A percentile compares a stretch with the other conserved stretches of the same genome.
phyloP scores from a whole-genome alignment of 2,329 filamentous ascomycete genomes.

The Emergomyces africanus region DNA sequence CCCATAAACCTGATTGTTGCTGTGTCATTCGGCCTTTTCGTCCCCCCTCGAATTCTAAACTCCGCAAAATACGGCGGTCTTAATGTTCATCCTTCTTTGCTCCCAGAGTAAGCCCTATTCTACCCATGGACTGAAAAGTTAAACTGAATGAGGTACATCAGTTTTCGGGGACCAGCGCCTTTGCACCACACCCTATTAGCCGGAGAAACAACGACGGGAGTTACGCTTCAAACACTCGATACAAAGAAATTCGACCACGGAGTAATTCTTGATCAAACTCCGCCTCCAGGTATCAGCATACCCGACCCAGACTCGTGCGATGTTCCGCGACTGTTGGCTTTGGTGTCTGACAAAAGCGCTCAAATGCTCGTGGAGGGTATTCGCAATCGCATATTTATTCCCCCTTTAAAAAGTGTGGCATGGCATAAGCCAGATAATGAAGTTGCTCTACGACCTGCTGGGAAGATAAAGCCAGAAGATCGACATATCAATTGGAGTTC shows the following conservation, averaged over 20 bases:
- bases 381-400: slow-evolving; percentile 49
- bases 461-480: slow-evolving; percentile 58
- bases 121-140: neutral
- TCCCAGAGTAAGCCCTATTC: slow-evolving; percentile 54
- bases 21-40: slow-evolving; percentile 86
- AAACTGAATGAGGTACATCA: slow-evolving; percentile 21
- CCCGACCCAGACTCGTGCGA: slow-evolving; percentile 40
- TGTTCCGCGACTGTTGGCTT: slow-evolving; percentile 37
- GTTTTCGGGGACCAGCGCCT: slow-evolving; percentile 73
- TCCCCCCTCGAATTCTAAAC: slow-evolving; percentile 62
- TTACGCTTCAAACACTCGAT: slow-evolving; percentile 81
- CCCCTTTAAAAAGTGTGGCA: slow-evolving; percentile 38
- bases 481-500: slow-evolving; percentile 47
- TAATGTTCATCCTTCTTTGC: slow-evolving; percentile 84
- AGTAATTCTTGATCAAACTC: slow-evolving; percentile 57
- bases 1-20: slow-evolving; percentile 69
- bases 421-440: slow-evolving; percentile 16
- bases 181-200: slow-evolving; percentile 71
- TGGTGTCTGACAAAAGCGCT: slow-evolving; percentile 54
- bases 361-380: slow-evolving; percentile 58
- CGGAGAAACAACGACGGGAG: slow-evolving; percentile 49
- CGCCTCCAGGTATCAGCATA: slow-evolving; percentile 37
- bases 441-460: slow-evolving; percentile 43
- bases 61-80: slow-evolving; percentile 68
- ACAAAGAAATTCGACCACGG: slow-evolving; percentile 66